phyloP scores from a whole-genome alignment of 148 eudicot genomes.

The Fagopyrum homotropicum region DNA sequence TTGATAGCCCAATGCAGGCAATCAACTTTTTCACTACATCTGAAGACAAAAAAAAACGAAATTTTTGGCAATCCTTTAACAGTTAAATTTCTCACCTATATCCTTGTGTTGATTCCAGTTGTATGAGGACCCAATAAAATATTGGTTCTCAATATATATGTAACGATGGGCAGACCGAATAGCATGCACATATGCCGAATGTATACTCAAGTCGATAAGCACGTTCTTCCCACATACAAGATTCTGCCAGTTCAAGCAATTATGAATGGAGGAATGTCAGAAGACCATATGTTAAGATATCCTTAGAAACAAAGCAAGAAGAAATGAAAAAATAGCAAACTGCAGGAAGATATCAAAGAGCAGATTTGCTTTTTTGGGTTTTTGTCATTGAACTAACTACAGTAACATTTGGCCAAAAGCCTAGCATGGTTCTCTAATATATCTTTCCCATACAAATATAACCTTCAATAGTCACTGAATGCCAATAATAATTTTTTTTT shows the following conservation, averaged over 20 bases:
- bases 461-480: not conserved
- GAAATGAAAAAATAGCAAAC: not conserved
- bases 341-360: not conserved
- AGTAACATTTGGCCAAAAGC: not conserved
- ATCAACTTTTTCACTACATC: not conserved
- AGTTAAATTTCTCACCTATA: conserved; percentile 44
- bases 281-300: not conserved
- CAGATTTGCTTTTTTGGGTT: not conserved
- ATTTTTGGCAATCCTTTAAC: not conserved
- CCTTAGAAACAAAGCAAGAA: not conserved
- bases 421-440: not conserved
- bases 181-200: conserved; percentile 73
- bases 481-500: too few species aligned
- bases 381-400: not conserved
- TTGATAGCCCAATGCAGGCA: not conserved
- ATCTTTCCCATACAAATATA: not conserved
- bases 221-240: conserved; percentile 87
- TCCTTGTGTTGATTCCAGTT: conserved; percentile 60
- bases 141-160: conserved; percentile 90
- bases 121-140: conserved; percentile 87
- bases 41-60: not conserved
- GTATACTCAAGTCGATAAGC: conserved; percentile 93
- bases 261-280: not conserved
- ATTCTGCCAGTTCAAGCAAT: conserved; percentile 35
- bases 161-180: conserved; percentile 82